A percentile compares a stretch with the other conserved stretches of the same genome.
Conservation (phyloP, 495 filamentous ascomycete species). For the Podospora didyma region DNA sequence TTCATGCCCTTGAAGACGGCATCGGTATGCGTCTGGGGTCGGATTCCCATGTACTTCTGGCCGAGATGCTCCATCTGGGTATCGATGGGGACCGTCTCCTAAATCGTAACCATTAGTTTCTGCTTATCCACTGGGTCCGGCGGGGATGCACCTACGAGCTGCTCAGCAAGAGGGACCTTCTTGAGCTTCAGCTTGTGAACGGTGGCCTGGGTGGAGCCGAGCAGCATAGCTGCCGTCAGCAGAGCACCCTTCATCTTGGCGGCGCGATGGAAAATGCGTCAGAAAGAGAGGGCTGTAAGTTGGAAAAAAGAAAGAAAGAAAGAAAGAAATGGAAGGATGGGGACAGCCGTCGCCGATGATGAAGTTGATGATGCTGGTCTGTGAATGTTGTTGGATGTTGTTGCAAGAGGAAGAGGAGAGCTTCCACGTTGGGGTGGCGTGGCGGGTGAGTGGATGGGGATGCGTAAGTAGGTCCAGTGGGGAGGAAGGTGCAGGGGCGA, state of each 20-base stretch:
- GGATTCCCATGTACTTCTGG: conserved; percentile 90
- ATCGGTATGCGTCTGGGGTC: conserved; percentile 61
- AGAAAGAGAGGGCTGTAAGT: not conserved
- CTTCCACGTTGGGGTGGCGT: not conserved
- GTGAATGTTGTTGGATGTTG: not conserved
- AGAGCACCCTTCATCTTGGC: conserved; percentile 77
- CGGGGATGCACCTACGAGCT: conserved; percentile 63
- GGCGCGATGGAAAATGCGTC: conserved; percentile 10
- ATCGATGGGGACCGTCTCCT: conserved; percentile 76
- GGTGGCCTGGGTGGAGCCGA: conserved; percentile 76
- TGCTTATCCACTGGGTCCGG: not conserved
- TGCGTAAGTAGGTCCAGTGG: too few species aligned
- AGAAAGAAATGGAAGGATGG: not conserved
- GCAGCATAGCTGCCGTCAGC: conserved; percentile 72
- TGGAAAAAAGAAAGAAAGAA: too few species aligned
- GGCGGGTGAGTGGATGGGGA: not conserved
- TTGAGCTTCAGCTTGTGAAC: conserved; percentile 94
- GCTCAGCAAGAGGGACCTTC: conserved; percentile 89
- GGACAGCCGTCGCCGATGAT: conserved; percentile 1
- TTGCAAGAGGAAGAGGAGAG: not conserved
- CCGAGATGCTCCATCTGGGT: conserved; percentile 75
- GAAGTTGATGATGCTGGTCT: conserved; percentile 1
- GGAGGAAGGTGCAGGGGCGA: conserved; percentile 1
- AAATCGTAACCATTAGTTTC: conserved; percentile 12
- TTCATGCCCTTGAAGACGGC: conserved; percentile 75